Base-by-base conservation (phyloP, 2,329 filamentous ascomycete species). In the Bipolaris victoriae region DNA sequence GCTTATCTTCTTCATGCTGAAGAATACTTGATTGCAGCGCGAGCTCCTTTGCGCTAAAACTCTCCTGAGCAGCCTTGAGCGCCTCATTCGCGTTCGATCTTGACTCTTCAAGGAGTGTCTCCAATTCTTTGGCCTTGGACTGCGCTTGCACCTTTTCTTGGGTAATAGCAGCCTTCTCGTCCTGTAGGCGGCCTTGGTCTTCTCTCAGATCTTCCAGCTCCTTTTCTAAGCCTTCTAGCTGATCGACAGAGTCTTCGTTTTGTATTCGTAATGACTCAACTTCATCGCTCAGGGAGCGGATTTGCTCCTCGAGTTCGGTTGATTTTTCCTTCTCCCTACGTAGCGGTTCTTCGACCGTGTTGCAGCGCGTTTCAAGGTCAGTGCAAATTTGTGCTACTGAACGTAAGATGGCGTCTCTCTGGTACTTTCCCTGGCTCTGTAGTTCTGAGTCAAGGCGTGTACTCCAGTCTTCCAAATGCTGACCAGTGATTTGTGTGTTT, bases 301-400 rank as follows among this genome's bases (percentile, higher is more conserved):
- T 68, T 54, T 70, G 52, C 9, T 62, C 56, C 44, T 78, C 65
- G 13, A 79, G 64, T 20, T 69, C 64, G 40, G 63, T 52, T n/a
- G 68, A 72, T 49, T 69, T 77, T 15, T 72, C 67, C 52, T 76
- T 72, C 61, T 83, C 82, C 15, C 74, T 71, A 4, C 78, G 77
- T 11, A 87, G 73, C 5, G 85, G 85, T 47, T 77, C 77, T 70
- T 88, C 85, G 2, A 83, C 77, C 31, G 79, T 79, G 33, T 82
- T 78, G 64, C 85, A 88, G 7, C 85, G 80, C 9, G 72, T 73
- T 63, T 88, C 85, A 1, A 88, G 75, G 54, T 86, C 83, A 22
- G 79, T 77, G 64, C 84, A 87, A 11, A 84, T 80, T 33, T 82
- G 78, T 15, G 80, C 77, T 15, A 87, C 80, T 18, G 81, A 77